Conservation (phyloP, 225 moss, liverwort and hornwort genomes). For the Physcomitrellopsis africana region DNA sequence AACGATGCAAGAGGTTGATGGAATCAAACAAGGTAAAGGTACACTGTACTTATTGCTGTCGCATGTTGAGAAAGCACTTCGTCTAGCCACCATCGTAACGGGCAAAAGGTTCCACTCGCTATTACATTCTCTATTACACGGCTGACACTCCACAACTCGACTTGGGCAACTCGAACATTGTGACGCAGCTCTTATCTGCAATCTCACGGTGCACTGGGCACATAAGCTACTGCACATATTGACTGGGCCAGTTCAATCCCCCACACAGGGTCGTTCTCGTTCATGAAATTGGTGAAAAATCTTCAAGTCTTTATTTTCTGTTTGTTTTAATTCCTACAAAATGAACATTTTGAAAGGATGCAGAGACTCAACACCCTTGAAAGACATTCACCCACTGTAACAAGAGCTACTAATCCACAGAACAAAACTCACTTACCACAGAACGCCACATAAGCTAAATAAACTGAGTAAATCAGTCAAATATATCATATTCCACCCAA, state of each 20-base stretch:
- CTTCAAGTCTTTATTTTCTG: too few relatives aligned
- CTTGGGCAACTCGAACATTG: conserved; percentile 57
- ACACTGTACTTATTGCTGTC: conserved; percentile 63
- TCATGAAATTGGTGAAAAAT: not conserved
- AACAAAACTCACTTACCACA: not conserved
- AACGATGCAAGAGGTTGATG: not conserved
- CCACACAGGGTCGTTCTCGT: not conserved
- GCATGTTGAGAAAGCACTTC: conserved; percentile 66
- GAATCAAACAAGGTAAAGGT: conserved; percentile 14
- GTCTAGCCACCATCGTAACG: conserved; percentile 62
- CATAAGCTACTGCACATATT: not conserved
- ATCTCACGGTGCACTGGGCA: not conserved
- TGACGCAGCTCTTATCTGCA: conserved; percentile 67
- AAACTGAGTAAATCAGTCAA: too few relatives aligned
- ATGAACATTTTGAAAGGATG: too few relatives aligned
- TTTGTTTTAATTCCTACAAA: too few relatives aligned
- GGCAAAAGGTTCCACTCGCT: conserved; percentile 68
- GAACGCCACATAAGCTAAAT: not conserved
- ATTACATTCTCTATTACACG: conserved; percentile 65
- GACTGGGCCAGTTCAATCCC: not conserved
- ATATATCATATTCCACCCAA: not conserved
- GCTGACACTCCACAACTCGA: conserved; percentile 61
- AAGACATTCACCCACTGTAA: not conserved
- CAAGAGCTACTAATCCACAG: not conserved
- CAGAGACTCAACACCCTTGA: not conserved